phyloP scores from a whole-genome alignment of 108 stramenopile genomes.

The Licmophora abbreviata region DNA sequence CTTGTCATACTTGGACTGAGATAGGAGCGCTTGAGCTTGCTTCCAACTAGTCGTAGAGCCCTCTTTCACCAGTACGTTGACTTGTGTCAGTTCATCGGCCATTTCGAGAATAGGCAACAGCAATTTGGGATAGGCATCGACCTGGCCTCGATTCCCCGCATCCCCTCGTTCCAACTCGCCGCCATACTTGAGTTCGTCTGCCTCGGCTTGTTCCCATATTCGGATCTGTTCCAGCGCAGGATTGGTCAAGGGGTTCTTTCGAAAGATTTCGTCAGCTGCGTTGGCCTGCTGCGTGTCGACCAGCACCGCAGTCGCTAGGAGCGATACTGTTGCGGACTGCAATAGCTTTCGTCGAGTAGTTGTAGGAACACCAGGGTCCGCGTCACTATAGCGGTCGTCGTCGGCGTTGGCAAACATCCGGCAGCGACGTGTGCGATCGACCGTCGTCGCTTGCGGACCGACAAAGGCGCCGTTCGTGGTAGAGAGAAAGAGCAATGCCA shows the following conservation, averaged over 20 bases:
- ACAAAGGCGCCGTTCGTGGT: no score
- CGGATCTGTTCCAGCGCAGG: slow-evolving; percentile 56
- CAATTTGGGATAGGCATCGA: slow-evolving; percentile 42
- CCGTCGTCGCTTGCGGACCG: no score
- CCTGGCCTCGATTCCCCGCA: slow-evolving; percentile 33
- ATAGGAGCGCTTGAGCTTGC: slow-evolving; percentile 32
- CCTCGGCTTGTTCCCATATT: slow-evolving; percentile 71
- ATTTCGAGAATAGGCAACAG: slow-evolving; percentile 66
- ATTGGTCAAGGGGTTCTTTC: slow-evolving; percentile 68
- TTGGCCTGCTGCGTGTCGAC: neutral
- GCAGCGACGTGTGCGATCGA: no score
- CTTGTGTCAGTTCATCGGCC: slow-evolving; percentile 27
- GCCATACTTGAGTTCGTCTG: slow-evolving; percentile 66
- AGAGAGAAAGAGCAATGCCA: no score
- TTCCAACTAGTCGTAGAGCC: slow-evolving; percentile 12
- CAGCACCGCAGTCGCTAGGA: neutral
- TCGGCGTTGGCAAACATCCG: no score
- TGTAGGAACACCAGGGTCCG: no score
- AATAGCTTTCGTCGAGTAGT: neutral
- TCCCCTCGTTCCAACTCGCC: slow-evolving; percentile 56
- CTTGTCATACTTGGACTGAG: slow-evolving; percentile 47
- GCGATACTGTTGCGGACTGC: neutral
- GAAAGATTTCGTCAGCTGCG: slow-evolving; percentile 48
- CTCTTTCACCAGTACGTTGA: slow-evolving; percentile 30
- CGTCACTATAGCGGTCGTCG: no score